Evolutionary conservation across 768 basidiomycete genomes (phyloP), one percentile per base, ranked within the genome.

Genomic region (Imleria badia): DNA sequence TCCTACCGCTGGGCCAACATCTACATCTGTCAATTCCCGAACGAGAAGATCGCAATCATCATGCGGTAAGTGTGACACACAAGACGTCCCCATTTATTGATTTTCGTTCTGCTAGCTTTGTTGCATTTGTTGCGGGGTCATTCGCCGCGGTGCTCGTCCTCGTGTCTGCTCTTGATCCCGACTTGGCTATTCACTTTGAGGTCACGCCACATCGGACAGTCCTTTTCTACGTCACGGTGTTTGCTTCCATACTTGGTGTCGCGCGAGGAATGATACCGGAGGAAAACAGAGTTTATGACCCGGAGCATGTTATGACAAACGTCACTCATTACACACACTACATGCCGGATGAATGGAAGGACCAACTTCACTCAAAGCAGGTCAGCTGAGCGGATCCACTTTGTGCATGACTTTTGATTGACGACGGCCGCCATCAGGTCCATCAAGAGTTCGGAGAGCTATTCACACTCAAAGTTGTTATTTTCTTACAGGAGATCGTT

Each of bases 1-100:
- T 94, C 91, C 52, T 93, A 95, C 62, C 93, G 92, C 0, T 75
- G 86, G 11, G 91, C 97, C 12, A 94, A 87, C 69, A 89, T 94
- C 79, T 99, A 98, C 68, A 94, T 98, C 57, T 92, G 93, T 22
- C 97, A 98, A 66, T 99, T 97, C 67, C 97, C 97, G 0, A 98
- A 98, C 62, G 94, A 94, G 66, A 90, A 95, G 65, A 77, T 94
- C 19, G 87, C 94, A 0, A 73, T 97, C 33, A 78, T 94, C 57
- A 91, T 95, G 82, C 85, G 94, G 94, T 95, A 64, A 36, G 86
- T 69, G 34, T 48, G 31, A 35, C 23, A 23, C 60, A 33, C 15
- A 46, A 13, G 19, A 15, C 13, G 40, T 33, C 39, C n/a, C n/a
- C 7, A 13, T 6, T 41, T 39, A 10, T 51, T 43, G 9, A 67